phyloP scores from a whole-genome alignment of 352 stramenopile species.

The Pythium folliculosum region DNA sequence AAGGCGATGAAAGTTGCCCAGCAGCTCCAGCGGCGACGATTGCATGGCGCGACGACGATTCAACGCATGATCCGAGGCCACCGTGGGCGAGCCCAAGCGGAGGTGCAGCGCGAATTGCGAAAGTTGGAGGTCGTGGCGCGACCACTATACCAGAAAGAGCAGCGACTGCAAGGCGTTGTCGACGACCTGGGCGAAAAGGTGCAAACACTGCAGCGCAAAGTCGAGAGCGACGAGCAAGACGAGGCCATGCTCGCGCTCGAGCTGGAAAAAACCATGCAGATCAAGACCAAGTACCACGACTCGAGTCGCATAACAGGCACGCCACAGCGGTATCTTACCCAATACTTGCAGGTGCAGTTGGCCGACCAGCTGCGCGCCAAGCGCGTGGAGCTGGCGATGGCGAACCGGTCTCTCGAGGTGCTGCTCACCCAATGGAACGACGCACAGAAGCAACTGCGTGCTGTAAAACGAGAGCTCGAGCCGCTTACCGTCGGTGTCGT shows the following conservation, averaged over 20 bases:
- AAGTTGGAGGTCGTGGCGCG: conserved; percentile 73
- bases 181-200: conserved; percentile 57
- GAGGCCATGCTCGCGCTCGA: conserved; percentile 62
- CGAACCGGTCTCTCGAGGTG: conserved; percentile 51
- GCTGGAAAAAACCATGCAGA: conserved; percentile 81
- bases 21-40: conserved; percentile 41
- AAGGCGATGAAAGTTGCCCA: conserved; percentile 58
- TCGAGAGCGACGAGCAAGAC: conserved; percentile 48
- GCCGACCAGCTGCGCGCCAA: conserved; percentile 80
- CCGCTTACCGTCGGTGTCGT: conserved; percentile 85
- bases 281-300: conserved; percentile 87
- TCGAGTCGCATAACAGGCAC: conserved; percentile 85
- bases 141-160: conserved; percentile 67
- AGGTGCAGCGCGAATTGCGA: conserved; percentile 75
- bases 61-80: conserved; percentile 83
- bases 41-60: conserved; percentile 54
- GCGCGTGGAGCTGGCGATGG: conserved; percentile 63
- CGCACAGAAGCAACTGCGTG: conserved; percentile 65
- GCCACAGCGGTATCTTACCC: conserved; percentile 91
- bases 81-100: conserved; percentile 60
- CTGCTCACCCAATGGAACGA: conserved; percentile 64
- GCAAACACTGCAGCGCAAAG: conserved; percentile 38
- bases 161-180: conserved; percentile 42
- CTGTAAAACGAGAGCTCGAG: conserved; percentile 76
- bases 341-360: conserved; percentile 91